These are phyloP conservation scores for Cladosporium oxysporum DNA, from an alignment of 2,329 filamentous ascomycete genomes.

Conservation along the genomic window DNA sequence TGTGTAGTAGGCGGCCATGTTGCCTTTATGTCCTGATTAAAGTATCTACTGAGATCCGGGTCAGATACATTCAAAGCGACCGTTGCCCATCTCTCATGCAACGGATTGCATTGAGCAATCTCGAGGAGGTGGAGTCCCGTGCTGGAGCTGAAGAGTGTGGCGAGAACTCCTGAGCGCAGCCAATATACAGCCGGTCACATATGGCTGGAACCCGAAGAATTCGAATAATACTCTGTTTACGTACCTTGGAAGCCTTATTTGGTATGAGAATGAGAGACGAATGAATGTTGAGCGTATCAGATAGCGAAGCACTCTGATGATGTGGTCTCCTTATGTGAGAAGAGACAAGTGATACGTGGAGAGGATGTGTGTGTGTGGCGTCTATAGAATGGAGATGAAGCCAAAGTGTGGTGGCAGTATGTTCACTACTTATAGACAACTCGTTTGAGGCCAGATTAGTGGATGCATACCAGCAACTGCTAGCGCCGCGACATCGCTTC, in stretches of 20 bases:
- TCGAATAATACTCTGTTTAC: background rate
- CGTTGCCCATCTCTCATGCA: background rate
- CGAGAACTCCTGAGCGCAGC: background rate
- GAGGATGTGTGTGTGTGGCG: background rate
- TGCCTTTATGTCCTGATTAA: background rate
- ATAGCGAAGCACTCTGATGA: background rate
- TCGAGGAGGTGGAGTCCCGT: background rate
- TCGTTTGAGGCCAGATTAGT: background rate
- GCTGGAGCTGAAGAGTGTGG: background rate
- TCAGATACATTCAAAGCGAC: background rate
- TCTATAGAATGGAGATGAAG: background rate
- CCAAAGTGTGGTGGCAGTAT: background rate
- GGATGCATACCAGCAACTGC: background rate
- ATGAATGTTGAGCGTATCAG: background rate
- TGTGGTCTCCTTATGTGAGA: background rate
- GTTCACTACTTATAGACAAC: background rate
- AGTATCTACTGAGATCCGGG: no score
- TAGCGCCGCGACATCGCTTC: conserved; percentile 6
- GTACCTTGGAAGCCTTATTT: background rate
- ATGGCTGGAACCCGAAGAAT: background rate
- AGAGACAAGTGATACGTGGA: background rate
- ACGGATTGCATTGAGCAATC: background rate
- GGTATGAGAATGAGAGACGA: background rate
- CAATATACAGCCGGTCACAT: background rate
- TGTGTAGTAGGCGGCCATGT: conserved; percentile 39